These are phyloP conservation scores for Porcisia hertigi DNA, from an alignment of 208 protist species.

Conservation along the genomic window DNA sequence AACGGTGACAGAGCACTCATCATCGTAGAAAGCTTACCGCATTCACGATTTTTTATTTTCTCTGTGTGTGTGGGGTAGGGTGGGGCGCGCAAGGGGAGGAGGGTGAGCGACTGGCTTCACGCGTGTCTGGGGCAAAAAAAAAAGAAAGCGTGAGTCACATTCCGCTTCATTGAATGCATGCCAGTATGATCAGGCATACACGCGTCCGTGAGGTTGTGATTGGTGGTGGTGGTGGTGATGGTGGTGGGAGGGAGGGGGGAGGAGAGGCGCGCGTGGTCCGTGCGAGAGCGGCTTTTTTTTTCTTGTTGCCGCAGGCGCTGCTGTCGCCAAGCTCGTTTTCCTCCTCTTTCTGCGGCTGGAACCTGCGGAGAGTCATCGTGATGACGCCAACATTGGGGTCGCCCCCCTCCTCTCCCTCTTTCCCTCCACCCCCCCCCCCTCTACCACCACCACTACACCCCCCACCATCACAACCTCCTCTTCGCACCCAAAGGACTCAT, in stretches of 20 bases:
- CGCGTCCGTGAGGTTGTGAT: background rate
- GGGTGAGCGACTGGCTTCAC: too few species aligned
- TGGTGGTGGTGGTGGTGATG: too few species aligned
- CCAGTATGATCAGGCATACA: background rate
- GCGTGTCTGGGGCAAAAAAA: too few species aligned
- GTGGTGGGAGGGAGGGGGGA: too few species aligned
- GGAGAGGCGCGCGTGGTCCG: too few species aligned
- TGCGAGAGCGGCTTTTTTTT: too few species aligned
- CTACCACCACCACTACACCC: too few species aligned
- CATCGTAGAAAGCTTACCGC: background rate
- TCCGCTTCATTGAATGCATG: background rate
- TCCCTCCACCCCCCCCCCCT: background rate
- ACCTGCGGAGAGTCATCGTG: background rate
- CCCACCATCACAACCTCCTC: too few species aligned
- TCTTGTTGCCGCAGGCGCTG: background rate
- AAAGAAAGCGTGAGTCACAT: background rate
- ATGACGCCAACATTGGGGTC: background rate
- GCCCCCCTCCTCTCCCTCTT: background rate
- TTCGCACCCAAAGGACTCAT: too few species aligned
- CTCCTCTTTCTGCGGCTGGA: background rate
- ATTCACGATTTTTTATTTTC: too few species aligned
- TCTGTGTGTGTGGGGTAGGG: too few species aligned
- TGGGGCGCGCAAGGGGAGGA: too few species aligned
- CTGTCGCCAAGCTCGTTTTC: background rate
- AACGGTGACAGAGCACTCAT: slow-evolving; percentile 67